These are phyloP conservation scores for Podospora tetraspora DNA, from an alignment of 495 filamentous ascomycete species.

Conservation along the genomic window DNA sequence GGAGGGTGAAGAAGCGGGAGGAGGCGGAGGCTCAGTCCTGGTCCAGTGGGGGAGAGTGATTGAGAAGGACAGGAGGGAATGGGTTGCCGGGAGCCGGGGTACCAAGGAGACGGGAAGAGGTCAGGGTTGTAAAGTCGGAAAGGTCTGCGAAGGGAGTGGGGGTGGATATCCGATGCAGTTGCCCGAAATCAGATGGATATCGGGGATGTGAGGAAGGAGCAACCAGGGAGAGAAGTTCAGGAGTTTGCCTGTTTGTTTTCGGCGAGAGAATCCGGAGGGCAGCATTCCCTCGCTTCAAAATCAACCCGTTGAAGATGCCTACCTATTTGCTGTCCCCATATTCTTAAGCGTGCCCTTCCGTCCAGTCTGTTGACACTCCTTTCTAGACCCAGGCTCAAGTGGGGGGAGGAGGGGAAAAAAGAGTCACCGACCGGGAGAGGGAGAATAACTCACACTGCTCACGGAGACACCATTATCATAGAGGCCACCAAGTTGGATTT, in stretches of 20 bases:
- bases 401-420: neutral
- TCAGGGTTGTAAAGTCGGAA: neutral
- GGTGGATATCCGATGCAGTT: neutral
- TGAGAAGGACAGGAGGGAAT: neutral
- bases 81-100: neutral
- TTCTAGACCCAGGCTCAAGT: neutral
- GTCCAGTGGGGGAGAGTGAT: neutral
- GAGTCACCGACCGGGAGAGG: neutral
- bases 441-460: neutral
- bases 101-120: neutral
- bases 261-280: neutral
- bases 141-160: slow-evolving; percentile 4
- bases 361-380: neutral
- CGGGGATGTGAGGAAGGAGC: neutral
- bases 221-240: neutral
- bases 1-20: neutral
- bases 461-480: neutral
- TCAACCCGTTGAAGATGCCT: neutral
- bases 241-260: neutral
- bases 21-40: neutral
- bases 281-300: neutral
- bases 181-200: neutral
- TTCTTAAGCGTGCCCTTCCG: neutral
- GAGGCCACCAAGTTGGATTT: neutral
- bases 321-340: neutral